Evolutionary conservation across 192 early-diverging fungal genomes (phyloP).

Genomic region (Coemansia sp.): DNA sequence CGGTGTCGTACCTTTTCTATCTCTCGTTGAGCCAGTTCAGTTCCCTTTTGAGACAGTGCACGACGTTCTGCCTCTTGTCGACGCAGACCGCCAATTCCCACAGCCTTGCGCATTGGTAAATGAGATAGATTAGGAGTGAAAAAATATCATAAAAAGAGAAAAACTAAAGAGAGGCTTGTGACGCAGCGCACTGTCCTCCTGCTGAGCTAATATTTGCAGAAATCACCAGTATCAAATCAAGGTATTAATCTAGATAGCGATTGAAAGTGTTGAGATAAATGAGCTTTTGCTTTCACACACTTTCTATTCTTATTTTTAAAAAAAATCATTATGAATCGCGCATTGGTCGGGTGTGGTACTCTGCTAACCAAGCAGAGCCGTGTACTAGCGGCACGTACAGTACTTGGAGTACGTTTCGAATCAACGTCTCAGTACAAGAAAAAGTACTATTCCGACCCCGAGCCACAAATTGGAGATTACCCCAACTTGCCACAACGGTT

Average conservation of each 20-base stretch:
- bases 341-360: conserved; percentile 4
- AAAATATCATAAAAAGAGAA: background rate
- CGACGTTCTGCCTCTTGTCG: conserved; percentile 54
- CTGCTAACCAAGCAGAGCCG: background rate
- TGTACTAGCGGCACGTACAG: background rate
- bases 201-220: background rate
- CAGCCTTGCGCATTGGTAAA: conserved; percentile 45
- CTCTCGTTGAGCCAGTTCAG: conserved; percentile 53
- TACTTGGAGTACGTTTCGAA: conserved; percentile 12
- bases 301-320: background rate
- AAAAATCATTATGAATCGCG: conserved; percentile 47
- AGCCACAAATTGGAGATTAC: conserved; percentile 77
- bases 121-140: background rate
- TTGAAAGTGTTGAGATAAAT: background rate
- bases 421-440: conserved; percentile 36
- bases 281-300: background rate
- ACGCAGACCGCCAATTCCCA: conserved; percentile 60
- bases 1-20: conserved; percentile 51
- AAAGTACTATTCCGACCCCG: conserved; percentile 52
- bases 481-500: conserved; percentile 70
- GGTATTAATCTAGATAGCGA: background rate
- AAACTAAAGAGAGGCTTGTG: background rate
- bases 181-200: background rate
- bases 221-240: background rate
- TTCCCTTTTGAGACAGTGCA: conserved; percentile 43